Evolutionary conservation across 78 protist genomes (phyloP), one percentile per base, ranked within the genome.

Genomic region (Isochrysis galbana): DNA sequence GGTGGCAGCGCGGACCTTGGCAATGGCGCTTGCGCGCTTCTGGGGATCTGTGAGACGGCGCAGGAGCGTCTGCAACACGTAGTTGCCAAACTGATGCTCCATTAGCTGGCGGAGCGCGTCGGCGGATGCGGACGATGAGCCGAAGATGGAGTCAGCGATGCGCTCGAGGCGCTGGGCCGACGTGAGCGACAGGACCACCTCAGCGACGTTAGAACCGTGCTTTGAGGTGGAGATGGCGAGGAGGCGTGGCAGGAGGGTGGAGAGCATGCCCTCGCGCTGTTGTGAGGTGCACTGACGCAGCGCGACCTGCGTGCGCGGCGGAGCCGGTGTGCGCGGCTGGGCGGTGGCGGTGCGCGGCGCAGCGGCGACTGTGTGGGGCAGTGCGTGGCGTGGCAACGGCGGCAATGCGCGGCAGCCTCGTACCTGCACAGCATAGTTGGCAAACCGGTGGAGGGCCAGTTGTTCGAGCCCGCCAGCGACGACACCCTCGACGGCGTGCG

Each of bases 31-130:
- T 19, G 82, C 36, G 41, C 82, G 82, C 39, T 19, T 36, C 41
- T 7, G 32, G 39, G 10, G 10, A 23, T 72, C 82, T 19, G 10
- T 32, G 74, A 72, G 2, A 5, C 82, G 82, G 82, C 82, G 82
- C 34, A 83, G 69, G 38, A 83, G 89, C 41, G 54, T 83, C 89
- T 83, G 89, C 89, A 47, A 29, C 54, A 83, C 89, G 69, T 45
- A 46, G 89, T 83, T 83, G 38, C 89, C 89, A 34, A 83, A 83
- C 34, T 0, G 32, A 41, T 83, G 70, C 70, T 47, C 89, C 44
- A 46, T 41, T 38, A 83, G 54, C 41, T 83, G 82, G 11, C 41
- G 36, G 23, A 72, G 17, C 14, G 36, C 82, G 39, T 19, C 41
- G 74, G 36, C 5, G 74, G 36, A 3, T 3, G 17, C 32, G 32